Evolutionary conservation across 371 early-diverging fungal species (phyloP).

Genomic region (Mortierella sp.): DNA sequence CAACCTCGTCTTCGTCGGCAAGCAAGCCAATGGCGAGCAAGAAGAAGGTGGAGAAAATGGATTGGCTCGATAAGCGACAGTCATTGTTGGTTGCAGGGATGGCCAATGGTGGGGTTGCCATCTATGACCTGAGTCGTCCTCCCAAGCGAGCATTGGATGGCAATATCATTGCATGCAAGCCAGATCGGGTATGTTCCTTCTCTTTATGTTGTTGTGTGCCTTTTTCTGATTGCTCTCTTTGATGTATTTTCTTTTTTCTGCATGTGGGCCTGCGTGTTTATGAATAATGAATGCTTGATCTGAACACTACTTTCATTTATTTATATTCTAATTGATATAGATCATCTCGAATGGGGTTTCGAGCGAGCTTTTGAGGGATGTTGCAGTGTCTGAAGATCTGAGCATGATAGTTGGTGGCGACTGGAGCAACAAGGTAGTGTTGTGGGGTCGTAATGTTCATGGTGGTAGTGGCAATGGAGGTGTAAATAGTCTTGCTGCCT

Average conservation of each 20-base stretch:
- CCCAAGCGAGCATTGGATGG: slow-evolving; percentile 31
- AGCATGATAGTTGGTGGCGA: slow-evolving; percentile 50
- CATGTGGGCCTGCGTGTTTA: neutral
- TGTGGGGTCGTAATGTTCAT: slow-evolving; percentile 26
- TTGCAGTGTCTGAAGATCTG: slow-evolving; percentile 49
- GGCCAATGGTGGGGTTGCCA: slow-evolving; percentile 31
- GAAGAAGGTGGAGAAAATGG: neutral
- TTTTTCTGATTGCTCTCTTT: neutral
- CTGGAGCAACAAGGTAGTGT: slow-evolving; percentile 50
- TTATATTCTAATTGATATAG: slow-evolving; percentile 19
- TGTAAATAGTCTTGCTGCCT: slow-evolving; percentile 2
- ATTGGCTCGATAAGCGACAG: slow-evolving; percentile 22
- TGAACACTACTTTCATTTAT: neutral
- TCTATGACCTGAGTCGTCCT: slow-evolving; percentile 39
- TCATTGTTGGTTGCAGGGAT: slow-evolving; percentile 44
- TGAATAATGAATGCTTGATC: neutral
- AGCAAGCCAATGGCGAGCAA: neutral
- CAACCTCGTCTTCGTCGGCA: neutral
- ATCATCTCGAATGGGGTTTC: slow-evolving; percentile 36
- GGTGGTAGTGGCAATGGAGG: too few relatives aligned
- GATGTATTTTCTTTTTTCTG: neutral
- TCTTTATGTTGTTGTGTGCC: neutral
- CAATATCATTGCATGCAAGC: slow-evolving; percentile 46
- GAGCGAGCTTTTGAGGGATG: slow-evolving; percentile 35
- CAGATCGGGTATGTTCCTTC: slow-evolving; percentile 25